A percentile compares a stretch with the other conserved stretches of the same genome.
phyloP scores from a whole-genome alignment of 208 protist species.

The Acanthamoeba royreba region DNA sequence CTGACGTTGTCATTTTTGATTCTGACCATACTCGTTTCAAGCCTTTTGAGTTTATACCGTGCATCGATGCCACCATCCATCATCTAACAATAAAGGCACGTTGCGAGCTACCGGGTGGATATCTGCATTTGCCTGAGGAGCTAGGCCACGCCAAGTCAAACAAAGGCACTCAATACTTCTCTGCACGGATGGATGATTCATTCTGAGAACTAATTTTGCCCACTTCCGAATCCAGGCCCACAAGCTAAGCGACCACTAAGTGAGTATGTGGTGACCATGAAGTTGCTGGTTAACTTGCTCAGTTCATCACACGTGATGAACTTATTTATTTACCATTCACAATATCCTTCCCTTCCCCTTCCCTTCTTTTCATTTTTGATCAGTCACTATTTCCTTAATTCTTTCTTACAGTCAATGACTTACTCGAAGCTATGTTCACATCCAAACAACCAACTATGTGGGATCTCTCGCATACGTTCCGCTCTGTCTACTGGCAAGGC shows the following conservation, averaged over 20 bases:
- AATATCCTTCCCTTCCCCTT: background rate
- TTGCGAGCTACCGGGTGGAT: background rate
- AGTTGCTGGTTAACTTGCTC: background rate
- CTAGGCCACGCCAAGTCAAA: background rate
- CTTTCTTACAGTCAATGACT: background rate
- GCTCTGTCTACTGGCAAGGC: background rate
- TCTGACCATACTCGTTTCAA: background rate
- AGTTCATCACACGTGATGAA: conserved; percentile 3
- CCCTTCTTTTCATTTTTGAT: background rate
- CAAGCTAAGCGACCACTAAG: background rate
- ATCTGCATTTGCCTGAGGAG: background rate
- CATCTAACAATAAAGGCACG: background rate
- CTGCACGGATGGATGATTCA: background rate
- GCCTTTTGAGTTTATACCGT: background rate
- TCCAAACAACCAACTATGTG: background rate
- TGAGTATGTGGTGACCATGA: background rate
- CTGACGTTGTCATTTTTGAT: background rate
- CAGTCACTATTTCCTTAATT: background rate
- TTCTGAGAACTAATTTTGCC: background rate
- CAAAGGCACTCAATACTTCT: background rate
- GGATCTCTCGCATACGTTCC: background rate
- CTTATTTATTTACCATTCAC: background rate
- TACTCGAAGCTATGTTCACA: background rate
- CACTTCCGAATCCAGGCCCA: background rate
- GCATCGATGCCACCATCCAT: background rate